Evolutionary conservation across 2,329 filamentous ascomycete species (phyloP), one percentile per base, ranked within the genome.

Genomic region (Periconia digitata): DNA sequence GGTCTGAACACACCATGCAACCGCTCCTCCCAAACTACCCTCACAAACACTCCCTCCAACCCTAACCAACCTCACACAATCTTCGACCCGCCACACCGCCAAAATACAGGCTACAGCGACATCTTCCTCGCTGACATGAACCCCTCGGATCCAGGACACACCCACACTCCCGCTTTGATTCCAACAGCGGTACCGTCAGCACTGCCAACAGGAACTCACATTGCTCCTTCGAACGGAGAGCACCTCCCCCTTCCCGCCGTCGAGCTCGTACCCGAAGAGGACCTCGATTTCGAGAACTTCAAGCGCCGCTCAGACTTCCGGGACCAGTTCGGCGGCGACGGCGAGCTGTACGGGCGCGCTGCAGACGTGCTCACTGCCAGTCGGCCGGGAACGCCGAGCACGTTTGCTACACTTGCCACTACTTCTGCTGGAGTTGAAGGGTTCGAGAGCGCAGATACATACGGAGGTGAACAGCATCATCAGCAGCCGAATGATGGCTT

Each of bases 231-330:
- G n/a, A n/a, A n/a, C n/a, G n/a, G n/a, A n/a, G n/a, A 40, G 7
- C 23, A 18, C 1, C 23, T 47, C 1, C 32, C 49, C 3, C 43
- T 66, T 15, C 71, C 71, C 8, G 87, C 89, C 1, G 95, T 96
- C 67, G 92, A 97, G 72, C 82, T 95, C 44, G 90, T 97, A 0
- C 84, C 87, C 0, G 92, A 97, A 63, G 80, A 82, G 42, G 85
- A 90, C 35, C 85, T 96, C 62, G 90, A 95, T 68, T 96, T 95
- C 66, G 85, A 89, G 50, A 91, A 90, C 71, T 96, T 86, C 79
- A 96, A 95, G 74, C 87, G 95, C 69, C 82, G 90, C 4, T 82
- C 87, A 2, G 92, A 96, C 60, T 96, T 96, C 72, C 84, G 86
- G 0, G 87, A 91, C 15, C 86, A 94, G 43, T 89, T 91, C 58